phyloP scores from a whole-genome alignment of 192 early-diverging fungal species.

The Mortierella antarctica region DNA sequence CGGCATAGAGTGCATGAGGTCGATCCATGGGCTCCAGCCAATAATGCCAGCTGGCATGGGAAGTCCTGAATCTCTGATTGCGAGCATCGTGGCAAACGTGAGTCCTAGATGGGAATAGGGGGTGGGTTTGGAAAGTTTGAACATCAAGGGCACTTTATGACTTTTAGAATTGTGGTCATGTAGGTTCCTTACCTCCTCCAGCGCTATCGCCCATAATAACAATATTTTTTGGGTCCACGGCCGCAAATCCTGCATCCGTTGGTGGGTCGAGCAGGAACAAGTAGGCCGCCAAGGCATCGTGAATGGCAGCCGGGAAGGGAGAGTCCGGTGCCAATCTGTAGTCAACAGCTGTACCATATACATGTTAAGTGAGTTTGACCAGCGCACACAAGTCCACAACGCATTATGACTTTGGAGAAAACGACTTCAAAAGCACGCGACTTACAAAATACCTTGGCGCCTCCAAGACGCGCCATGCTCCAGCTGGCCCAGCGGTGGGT shows the following conservation, averaged over 20 bases:
- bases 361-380: background rate
- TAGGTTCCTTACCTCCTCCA: slow-evolving; percentile 64
- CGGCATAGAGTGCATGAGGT: slow-evolving; percentile 64
- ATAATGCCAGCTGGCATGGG: slow-evolving; percentile 68
- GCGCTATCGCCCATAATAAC: slow-evolving; percentile 78
- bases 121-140: background rate
- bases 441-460: slow-evolving; percentile 52
- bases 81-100: slow-evolving; percentile 63
- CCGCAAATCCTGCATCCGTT: slow-evolving; percentile 55
- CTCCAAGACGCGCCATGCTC: slow-evolving; percentile 61
- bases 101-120: slow-evolving; percentile 44
- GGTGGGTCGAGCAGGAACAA: slow-evolving; percentile 69
- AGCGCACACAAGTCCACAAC: background rate
- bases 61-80: slow-evolving; percentile 66
- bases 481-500: slow-evolving; percentile 58
- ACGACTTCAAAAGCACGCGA: background rate
- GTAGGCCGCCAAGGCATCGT: slow-evolving; percentile 85
- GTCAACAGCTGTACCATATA: slow-evolving; percentile 54
- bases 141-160: background rate
- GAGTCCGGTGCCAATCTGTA: slow-evolving; percentile 88
- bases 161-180: background rate
- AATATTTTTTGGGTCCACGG: slow-evolving; percentile 66
- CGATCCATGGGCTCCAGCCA: slow-evolving; percentile 76
- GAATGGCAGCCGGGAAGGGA: slow-evolving; percentile 84
- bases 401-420: background rate